Evolutionary conservation across 108 stramenopile genomes (phyloP), one percentile per base, ranked within the genome.

Genomic region (Epithemia pelagica): DNA sequence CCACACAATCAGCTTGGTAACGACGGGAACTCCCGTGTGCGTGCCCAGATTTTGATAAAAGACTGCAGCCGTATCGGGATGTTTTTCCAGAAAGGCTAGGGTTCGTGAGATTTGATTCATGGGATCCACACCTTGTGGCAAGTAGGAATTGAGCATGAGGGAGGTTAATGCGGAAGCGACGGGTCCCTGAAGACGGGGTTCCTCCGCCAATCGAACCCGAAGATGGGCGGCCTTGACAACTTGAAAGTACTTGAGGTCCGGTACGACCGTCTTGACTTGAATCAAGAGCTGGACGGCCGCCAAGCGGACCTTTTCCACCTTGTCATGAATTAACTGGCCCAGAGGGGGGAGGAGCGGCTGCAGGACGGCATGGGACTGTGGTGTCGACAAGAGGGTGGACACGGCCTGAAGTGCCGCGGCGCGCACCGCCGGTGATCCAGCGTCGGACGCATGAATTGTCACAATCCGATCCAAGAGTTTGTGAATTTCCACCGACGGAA

Each of bases 301-400:
- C 10, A 87, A 65, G 2, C 96, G 86, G 0, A 97, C 98, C 54
- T 70, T 84, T 76, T 92, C 90, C 26, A 83, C 67, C 66, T 81
- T 88, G 84, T 99, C 98, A 70, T 98, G 96, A 23, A 99, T 82
- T 27, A 93, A 70, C 76, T 90, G 88, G 20, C 85, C 82, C 10
- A 95, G 56, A 21, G 79, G 76, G 1, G 98, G 96, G 7, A 99
- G 87, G 33, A 97, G 52, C 15, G 87, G 69, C 54, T 89, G 84
- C 26, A 99, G 77, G 21, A 95, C 90, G 18, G 82, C 87, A 72
- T 97, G 96, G 25, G 94, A 80, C 58, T 82, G 77, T n/a, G 81
- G 78, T 24, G 64, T 65, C 26, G 91, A 77, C 25, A 97, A 72
- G 18, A 99, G 74, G 32, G 64, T 60, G 2, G 78, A 64, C 23